Base-by-base conservation (phyloP, 257 asterid species). In the Phtheirospermum japonicum region DNA sequence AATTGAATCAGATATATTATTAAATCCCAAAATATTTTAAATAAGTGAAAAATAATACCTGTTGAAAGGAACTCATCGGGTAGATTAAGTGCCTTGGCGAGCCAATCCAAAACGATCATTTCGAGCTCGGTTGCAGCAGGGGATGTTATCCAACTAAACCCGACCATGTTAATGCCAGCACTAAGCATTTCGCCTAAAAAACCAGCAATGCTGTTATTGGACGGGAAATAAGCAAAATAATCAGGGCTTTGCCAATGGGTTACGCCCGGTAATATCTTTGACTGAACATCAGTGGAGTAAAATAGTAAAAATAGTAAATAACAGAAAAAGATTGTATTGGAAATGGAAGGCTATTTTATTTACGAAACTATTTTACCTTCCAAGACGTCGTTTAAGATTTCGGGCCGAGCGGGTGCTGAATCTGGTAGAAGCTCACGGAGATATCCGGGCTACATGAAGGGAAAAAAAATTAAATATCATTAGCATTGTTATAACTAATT, bases 91-190 rank as follows among this genome's bases (percentile, higher is more conserved):
- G 90, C 90, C 80, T 83, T 89, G 10, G 87, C 97, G 57, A 92
- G 97, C 99, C 99, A 92, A 71, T 92, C 99, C 34, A 92, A 61
- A 37, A 86, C 95, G 9, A 86, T 82, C 83, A 80, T 89, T 71
- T 92, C 99, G 13, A 92, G 99, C 63, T 92, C 99, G 0, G 99
- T 92, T 7, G 99, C 99, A 68, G 98, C 98, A 45, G 98, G 98
- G 59, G 98, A 91, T 34, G 87, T 81, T 70, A 91, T 84, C 98
- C 98, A 92, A 76, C 96, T 92, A 64, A 92, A 92, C 0, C 99
- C 98, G 72, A 92, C 97, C 89, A 86, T 86, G 75, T 77, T 92
- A 75, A 92, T 86, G 34, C 81, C 97, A 7, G 93, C 95, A 80
- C 97, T 86, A 26, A 92, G 95, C 97, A 92, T 92, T 75, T 92